These are phyloP conservation scores for Dendrobium nobile DNA, from an alignment of 106 monocot species.

Conservation along the genomic window DNA sequence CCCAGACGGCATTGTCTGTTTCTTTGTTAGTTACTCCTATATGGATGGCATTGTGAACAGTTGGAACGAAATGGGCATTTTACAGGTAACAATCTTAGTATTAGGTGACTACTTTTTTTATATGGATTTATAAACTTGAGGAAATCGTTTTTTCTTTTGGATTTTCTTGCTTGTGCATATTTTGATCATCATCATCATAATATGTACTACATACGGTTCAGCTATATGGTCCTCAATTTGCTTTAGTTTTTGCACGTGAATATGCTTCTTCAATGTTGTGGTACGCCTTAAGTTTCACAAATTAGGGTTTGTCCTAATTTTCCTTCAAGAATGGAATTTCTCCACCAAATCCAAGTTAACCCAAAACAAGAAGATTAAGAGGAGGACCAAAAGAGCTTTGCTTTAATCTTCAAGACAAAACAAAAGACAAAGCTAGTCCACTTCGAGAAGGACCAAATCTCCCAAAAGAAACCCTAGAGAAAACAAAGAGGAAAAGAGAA, in stretches of 20 bases:
- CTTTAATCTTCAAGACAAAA: too few relatives aligned
- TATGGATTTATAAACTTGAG: background rate
- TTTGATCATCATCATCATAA: background rate
- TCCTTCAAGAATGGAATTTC: too few relatives aligned
- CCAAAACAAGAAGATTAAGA: too few relatives aligned
- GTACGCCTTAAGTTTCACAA: too few relatives aligned
- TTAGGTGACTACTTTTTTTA: background rate
- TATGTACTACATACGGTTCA: background rate
- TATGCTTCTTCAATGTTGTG: background rate
- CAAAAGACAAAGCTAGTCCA: too few relatives aligned
- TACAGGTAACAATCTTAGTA: constrained; percentile 52
- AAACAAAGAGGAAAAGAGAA: too few relatives aligned
- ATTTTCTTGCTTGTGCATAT: background rate
- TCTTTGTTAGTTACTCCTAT: constrained; percentile 99
- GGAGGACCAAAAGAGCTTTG: too few relatives aligned
- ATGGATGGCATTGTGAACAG: constrained; percentile 98
- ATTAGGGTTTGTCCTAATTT: too few relatives aligned
- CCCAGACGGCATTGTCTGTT: constrained; percentile 96
- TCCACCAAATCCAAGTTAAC: too few relatives aligned
- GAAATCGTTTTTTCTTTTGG: background rate
- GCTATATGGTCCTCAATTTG: background rate
- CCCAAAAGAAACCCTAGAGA: too few relatives aligned
- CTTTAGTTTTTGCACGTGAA: background rate
- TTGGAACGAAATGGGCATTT: constrained; percentile 97
- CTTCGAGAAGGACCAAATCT: too few relatives aligned